Evolutionary conservation across 1,139 yeast species (phyloP), one percentile per base, ranked within the genome.

Genomic region (Debaryomycetaceae sp.): DNA sequence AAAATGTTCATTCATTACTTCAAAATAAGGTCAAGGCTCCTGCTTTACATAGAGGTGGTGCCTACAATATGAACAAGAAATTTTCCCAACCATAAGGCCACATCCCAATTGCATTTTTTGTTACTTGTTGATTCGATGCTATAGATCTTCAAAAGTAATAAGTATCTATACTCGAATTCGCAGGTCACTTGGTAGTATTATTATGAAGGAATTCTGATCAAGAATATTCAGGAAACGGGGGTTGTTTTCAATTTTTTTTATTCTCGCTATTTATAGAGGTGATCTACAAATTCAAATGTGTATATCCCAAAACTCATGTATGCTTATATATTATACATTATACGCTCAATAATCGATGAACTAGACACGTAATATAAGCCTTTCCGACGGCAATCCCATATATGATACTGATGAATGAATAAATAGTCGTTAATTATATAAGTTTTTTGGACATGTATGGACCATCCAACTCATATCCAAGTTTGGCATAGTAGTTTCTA

Each of bases 401-500:
- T n/a, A n/a, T 8, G 29, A 24, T 24, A 24, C 11, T 13, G 9
- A 30, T 13, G n/a, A n/a, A 9, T 3, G 17, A 9, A 4, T 8
- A 3, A 30, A 7, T 4, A 30, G 15, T 9, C n/a, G 17, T 50
- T 52, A 46, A 28, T 46, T 11, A 22, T 8, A 22, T 40, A 37
- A 59, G 53, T 51, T 43, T 43, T 58, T 88, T 91, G 18, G 97
- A 88, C 98, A 92, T 92, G 65, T 76, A 92, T 9, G 98, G 98
- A 5, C 99, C 99, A 56, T 92, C 98, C 48, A 92, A 72, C 50
- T 78, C 79, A 63, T 92, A 92, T 2, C 98, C 98, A 46, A 92
- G 73, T 55, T 87, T 85, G 32, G 89, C 92, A 55, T 92, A 92
- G 64, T 92, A 92, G 61, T 91, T 92, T 60, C 99, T 78, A 15